Base-by-base conservation (phyloP, 148 eudicot species). In the Rhododendron mucronatum region DNA sequence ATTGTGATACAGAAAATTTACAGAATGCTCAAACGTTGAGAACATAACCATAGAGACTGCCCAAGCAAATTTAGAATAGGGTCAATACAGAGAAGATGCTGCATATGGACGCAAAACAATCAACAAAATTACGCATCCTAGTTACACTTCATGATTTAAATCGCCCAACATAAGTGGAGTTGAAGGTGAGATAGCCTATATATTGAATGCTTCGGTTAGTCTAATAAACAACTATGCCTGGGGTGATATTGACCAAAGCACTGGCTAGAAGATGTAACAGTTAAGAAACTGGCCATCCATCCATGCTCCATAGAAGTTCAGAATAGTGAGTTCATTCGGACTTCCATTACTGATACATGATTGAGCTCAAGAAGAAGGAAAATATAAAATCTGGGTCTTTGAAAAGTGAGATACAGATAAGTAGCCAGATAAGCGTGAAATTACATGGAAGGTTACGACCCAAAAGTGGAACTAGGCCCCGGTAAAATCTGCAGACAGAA, bases 381-480 rank as follows among this genome's bases (percentile, higher is more conserved):
- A 61, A 45, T n/a, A 4, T 21, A 63, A 59, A 53, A 37, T 37
- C 53, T 74, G 37, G 28, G 82, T 20, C 48, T 48, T 7, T 10
- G 16, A 4, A 44, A 50, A 57, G 50, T 47, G 50, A 47, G 50
- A 47, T 47, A 47, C 50, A 47, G 50, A 2, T 9, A 47, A 0
- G 50, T 47, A 47, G 50, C 1, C 13, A 33, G 59, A 15, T 45
- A 83, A 85, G 78, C 11, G 35, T 65, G 82, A 37, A 79, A 75
- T 92, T 93, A 97, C 99, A 97, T 91, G 99, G 99, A 89, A 97
- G 95, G 85, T 97, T 97, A 76, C 99, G 98, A 37, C 99, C 94
- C 99, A 95, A 95, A 73, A 97, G 95, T 78, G 99, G 98, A 92
- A 94, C 73, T 51, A 95, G 91, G 75, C 98, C 99, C 88, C 82